Percentiles rank a stretch among this genome's conserved stretches.
phyloP scores from a whole-genome alignment of 768 basidiomycete genomes.

The Leucosporidium yakuticum region DNA sequence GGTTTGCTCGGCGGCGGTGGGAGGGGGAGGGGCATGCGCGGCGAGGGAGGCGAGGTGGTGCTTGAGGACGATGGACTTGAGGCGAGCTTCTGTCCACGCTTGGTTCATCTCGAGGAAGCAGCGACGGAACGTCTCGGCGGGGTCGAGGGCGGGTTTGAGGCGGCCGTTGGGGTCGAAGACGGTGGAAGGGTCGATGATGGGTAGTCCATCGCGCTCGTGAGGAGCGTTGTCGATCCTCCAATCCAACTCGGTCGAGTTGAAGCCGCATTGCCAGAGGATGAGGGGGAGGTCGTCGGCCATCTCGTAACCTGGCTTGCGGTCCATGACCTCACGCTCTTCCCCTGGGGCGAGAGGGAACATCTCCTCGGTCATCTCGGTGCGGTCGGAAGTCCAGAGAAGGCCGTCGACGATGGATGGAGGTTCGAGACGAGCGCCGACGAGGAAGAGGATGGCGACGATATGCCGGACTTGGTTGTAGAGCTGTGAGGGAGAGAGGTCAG shows the following conservation, averaged over 20 bases:
- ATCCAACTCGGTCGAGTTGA: constrained; percentile 57
- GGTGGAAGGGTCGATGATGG: constrained; percentile 23
- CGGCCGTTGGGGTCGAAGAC: constrained; percentile 39
- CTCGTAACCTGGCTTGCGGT: constrained; percentile 77
- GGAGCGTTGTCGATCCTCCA: constrained; percentile 61
- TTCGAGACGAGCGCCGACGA: constrained; percentile 77
- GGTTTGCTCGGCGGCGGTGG: not conserved
- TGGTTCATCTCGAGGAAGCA: constrained; percentile 31
- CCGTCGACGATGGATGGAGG: constrained; percentile 60
- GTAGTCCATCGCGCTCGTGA: constrained; percentile 25
- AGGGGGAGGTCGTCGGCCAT: constrained; percentile 91
- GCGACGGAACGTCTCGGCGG: constrained; percentile 25
- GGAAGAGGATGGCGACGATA: constrained; percentile 84
- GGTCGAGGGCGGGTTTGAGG: constrained; percentile 10
- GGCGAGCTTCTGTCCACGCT: constrained; percentile 23
- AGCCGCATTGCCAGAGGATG: constrained; percentile 84
- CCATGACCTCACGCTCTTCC: constrained; percentile 29
- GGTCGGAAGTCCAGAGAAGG: constrained; percentile 63
- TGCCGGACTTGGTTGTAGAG: constrained; percentile 94
- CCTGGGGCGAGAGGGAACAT: constrained; percentile 41
- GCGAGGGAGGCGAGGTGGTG: constrained; percentile 31
- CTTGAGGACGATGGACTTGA: constrained; percentile 29
- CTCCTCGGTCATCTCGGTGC: constrained; percentile 39
- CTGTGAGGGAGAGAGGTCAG: not conserved
- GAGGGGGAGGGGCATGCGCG: not conserved